These are phyloP conservation scores for Amanita muscaria DNA, from an alignment of 768 basidiomycete species.

Conservation along the genomic window DNA sequence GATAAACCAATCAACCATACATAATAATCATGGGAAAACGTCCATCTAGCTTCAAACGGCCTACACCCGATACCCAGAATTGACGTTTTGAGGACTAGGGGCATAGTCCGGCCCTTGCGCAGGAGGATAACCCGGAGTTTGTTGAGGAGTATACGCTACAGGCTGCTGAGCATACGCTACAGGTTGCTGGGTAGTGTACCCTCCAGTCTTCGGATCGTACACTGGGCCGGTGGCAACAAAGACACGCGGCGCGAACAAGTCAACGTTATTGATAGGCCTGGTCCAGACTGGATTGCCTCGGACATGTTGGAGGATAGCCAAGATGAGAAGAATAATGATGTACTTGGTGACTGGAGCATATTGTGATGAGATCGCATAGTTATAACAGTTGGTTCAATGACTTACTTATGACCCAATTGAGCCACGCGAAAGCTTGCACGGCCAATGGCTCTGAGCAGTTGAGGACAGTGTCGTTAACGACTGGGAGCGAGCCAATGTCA, in stretches of 20 bases:
- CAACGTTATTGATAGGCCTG: constrained; percentile 23
- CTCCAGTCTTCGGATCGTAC: too few species aligned
- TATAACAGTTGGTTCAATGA: too few species aligned
- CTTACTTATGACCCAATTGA: constrained; percentile 35
- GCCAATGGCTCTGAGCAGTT: constrained; percentile 31
- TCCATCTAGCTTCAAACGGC: too few species aligned
- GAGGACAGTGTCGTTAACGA: too few species aligned
- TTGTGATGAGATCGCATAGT: too few species aligned
- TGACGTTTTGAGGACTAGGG: neutral
- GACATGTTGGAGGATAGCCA: constrained; percentile 21
- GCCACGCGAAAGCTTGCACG: constrained; percentile 36
- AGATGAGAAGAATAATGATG: constrained; percentile 20
- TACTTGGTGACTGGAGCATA: constrained; percentile 33
- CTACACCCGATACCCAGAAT: too few species aligned
- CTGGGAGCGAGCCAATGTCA: neutral
- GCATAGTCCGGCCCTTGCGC: too few species aligned
- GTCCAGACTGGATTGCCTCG: constrained; percentile 31
- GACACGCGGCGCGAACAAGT: constrained; percentile 22
- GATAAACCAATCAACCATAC: too few species aligned
- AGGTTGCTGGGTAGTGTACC: constrained; percentile 1
- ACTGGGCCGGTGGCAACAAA: constrained; percentile 2
- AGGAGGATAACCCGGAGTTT: too few species aligned
- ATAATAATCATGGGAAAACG: too few species aligned
- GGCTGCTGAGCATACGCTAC: neutral
- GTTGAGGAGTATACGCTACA: too few species aligned